phyloP scores from a whole-genome alignment of 169 alveolate species.

The Cryptosporidium baileyi region DNA sequence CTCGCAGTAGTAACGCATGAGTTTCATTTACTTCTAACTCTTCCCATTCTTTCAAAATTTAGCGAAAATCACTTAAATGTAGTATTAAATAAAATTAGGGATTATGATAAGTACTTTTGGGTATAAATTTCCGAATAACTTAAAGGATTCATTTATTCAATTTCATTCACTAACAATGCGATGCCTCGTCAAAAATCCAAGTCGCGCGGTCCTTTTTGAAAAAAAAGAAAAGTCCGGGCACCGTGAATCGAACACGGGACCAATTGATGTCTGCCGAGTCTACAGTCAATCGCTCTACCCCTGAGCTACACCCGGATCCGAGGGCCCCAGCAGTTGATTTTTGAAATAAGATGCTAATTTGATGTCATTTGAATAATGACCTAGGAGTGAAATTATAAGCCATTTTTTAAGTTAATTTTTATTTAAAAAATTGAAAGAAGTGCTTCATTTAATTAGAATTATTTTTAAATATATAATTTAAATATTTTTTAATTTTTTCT shows the following conservation, averaged over 20 bases:
- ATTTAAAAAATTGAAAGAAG: too few relatives aligned
- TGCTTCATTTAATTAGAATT: too few relatives aligned
- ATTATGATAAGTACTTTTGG: background rate
- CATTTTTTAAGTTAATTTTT: too few relatives aligned
- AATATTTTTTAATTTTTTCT: too few relatives aligned
- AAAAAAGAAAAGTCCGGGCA: constrained; percentile 49
- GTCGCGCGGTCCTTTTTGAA: background rate
- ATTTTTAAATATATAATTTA: too few relatives aligned
- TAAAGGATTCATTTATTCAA: too few relatives aligned
- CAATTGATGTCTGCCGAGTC: constrained; percentile 72
- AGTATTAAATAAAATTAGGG: background rate
- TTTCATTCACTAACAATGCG: background rate
- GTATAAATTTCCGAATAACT: too few relatives aligned
- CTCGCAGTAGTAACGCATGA: background rate
- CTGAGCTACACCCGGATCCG: constrained; percentile 71
- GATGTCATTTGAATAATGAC: too few relatives aligned
- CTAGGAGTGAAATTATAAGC: too few relatives aligned
- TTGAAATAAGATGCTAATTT: too few relatives aligned
- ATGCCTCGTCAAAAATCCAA: background rate
- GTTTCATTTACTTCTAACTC: constrained; percentile 10
- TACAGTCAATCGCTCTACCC: constrained; percentile 73
- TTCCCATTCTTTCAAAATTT: background rate
- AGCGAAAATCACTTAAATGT: background rate
- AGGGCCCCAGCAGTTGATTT: fast-evolving
- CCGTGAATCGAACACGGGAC: constrained; percentile 74